Base-by-base conservation (phyloP, 768 basidiomycete species). In the Lactarius indigo region DNA sequence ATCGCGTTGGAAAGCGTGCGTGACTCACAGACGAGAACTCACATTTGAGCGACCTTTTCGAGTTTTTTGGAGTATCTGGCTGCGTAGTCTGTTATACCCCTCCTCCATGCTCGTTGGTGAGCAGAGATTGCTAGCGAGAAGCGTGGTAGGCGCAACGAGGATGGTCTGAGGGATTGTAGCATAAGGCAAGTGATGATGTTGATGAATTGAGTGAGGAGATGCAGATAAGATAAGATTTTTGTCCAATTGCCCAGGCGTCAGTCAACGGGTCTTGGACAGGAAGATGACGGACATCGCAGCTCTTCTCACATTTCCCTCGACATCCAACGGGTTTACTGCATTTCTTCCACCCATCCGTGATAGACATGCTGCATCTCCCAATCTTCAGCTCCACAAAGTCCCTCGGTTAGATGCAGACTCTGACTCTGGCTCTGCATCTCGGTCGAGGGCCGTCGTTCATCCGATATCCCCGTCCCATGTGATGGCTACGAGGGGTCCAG, bases 61-160 rank as follows among this genome's bases (percentile, higher is more conserved):
- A 96, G 76, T 73, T 90, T 91, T 65, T 88, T 84, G 17, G 85
- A 83, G 73, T 95, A 94, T 73, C 84, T 88, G 35, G 78, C 73
- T 68, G 79, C 76, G 63, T 81, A 79, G 64, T 76, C 72, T n/a
- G 68, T 7, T 35, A 68, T 2, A 6, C 8, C 28, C 35, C 66
- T 64, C 37, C 31, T 31, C 58, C 66, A 60, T 60, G 1, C 41
- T 17, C 50, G 56, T 18, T 28, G 57, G 23, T 63, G 37, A n/a
- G 30, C 2, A 39, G 15, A 3, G 31, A 8, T 44, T 23, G 57
- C 12, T 55, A 30, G 50, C 7, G 57, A 5, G 30, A 47, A 50
- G 35, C 31, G 39, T 10, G 39, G 20, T 58, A 54, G 26, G 28
- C 23, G 39, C 26, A 23, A 31, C 47, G 52, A 44, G 8, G 41